phyloP scores from a whole-genome alignment of 2,329 filamentous ascomycete species.

The Penicillium hordei region DNA sequence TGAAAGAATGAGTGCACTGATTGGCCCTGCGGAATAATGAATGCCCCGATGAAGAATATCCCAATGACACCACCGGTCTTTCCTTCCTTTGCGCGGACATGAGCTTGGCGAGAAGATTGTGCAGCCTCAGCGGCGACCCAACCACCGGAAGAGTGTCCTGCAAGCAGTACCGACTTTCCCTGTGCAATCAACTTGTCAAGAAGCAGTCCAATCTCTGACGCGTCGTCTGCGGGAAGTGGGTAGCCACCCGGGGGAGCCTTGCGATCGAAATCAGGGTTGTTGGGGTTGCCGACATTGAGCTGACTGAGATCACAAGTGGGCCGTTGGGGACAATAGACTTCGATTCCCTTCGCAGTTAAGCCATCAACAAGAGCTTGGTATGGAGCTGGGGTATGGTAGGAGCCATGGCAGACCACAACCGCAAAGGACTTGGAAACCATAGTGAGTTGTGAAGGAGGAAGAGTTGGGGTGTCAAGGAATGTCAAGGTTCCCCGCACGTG shows the following conservation, averaged over 20 bases:
- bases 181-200: conserved; percentile 10
- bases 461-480: background rate
- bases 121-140: conserved; percentile 37
- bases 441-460: background rate
- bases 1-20: conserved; percentile 34
- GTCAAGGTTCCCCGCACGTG: background rate
- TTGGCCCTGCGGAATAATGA: conserved; percentile 33
- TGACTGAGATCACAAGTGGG: conserved; percentile 51
- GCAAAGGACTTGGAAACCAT: background rate
- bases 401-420: conserved; percentile 12
- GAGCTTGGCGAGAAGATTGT: conserved; percentile 27
- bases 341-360: conserved; percentile 26
- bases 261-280: conserved; percentile 20
- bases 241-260: conserved; percentile 31
- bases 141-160: conserved; percentile 37
- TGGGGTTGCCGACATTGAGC: conserved; percentile 60
- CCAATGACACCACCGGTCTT: conserved; percentile 28
- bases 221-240: conserved; percentile 19
- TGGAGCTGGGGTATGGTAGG: conserved; percentile 32
- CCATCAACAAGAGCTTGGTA: conserved; percentile 29
- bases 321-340: conserved; percentile 37
- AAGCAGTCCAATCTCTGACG: background rate
- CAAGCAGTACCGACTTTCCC: conserved; percentile 31
- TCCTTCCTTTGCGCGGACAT: conserved; percentile 17
- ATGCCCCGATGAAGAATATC: conserved; percentile 32